Evolutionary conservation across 2,329 filamentous ascomycete genomes (phyloP), one percentile per base, ranked within the genome.

Genomic region (Ambrosiella beaveri): DNA sequence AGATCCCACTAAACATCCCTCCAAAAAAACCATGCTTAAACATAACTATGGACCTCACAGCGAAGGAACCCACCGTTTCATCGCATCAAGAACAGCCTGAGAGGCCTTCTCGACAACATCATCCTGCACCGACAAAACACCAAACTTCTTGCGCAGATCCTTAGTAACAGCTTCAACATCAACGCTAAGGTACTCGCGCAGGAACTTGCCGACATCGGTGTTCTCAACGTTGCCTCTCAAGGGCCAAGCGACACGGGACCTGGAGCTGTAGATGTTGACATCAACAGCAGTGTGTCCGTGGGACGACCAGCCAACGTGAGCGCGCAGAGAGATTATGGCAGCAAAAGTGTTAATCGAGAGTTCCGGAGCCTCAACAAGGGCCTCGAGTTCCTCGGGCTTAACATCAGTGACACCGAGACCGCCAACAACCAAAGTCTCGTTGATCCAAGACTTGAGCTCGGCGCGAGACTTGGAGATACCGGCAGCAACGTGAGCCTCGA

Each of bases 241-340:
- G 12, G 77, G 74, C 49, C 79, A 76, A 0, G 83, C 79, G 41
- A 79, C 75, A 0, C 79, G 75, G 2, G 86, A 82, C 51, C 76
- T 75, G 0, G 86, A 90, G 56, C 86, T 85, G 71, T 97, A 98
- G 63, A 98, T 88, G 69, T 98, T 98, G 54, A 98, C 93, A 67
- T 98, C 93, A 7, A 93, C 89, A 56, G 85, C 93, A 17, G 84
- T 86, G 71, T 98, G 93, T 36, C 93, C 93, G 68, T 96, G 91
- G 0, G 90, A 95, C 62, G 80, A 84, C 93, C 93, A 98, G 12
- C 93, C 94, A 49, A 95, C 80, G 66, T 95, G 88, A 1, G 90
- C 87, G 61, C 93, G 81, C 3, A 86, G 78, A 64, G 87, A 95
- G 64, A 97, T 80, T 74, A 98, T 91, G 65, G 88, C 83, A 0